A percentile compares a stretch with the other conserved stretches of the same genome.
Conservation (phyloP, 495 filamentous ascomycete genomes). For the Penicillium bovifimosum region DNA sequence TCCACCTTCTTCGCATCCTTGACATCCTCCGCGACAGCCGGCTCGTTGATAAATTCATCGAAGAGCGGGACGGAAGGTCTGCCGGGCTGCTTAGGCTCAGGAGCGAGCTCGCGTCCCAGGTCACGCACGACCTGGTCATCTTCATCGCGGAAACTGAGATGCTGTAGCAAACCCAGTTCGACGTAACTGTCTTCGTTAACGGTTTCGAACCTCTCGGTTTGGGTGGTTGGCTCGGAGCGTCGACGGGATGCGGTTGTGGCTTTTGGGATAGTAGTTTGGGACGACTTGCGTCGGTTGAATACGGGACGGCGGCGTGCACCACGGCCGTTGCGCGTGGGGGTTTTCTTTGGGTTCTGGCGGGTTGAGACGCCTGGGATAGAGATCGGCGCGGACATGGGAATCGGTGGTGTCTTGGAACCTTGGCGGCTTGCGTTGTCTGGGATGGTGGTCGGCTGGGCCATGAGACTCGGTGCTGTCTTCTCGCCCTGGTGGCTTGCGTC, state of each 20-base stretch:
- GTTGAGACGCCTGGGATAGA: not conserved
- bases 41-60: not conserved
- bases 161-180: constrained; percentile 3
- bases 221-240: constrained; percentile 12
- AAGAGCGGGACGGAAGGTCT: not conserved
- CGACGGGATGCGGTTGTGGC: constrained; percentile 1
- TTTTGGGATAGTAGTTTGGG: constrained; percentile 24
- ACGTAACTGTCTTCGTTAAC: constrained; percentile 3
- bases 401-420: constrained; percentile 4
- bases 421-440: not conserved
- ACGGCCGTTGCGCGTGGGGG: constrained; percentile 27
- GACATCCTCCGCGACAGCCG: not conserved
- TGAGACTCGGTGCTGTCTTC: no score
- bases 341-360: constrained; percentile 26
- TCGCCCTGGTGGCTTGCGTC: no score
- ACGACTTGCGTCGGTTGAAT: constrained; percentile 40
- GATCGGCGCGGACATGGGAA: not conserved
- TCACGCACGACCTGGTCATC: constrained; percentile 3
- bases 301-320: constrained; percentile 37
- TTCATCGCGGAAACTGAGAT: constrained; percentile 6
- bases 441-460: not conserved
- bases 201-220: not conserved
- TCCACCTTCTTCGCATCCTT: not conserved
- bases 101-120: not conserved
- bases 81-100: not conserved